Evolutionary conservation across 129 eudicot genomes (phyloP), one percentile per base, ranked within the genome.

Genomic region (Gnaphalium uliginosum): DNA sequence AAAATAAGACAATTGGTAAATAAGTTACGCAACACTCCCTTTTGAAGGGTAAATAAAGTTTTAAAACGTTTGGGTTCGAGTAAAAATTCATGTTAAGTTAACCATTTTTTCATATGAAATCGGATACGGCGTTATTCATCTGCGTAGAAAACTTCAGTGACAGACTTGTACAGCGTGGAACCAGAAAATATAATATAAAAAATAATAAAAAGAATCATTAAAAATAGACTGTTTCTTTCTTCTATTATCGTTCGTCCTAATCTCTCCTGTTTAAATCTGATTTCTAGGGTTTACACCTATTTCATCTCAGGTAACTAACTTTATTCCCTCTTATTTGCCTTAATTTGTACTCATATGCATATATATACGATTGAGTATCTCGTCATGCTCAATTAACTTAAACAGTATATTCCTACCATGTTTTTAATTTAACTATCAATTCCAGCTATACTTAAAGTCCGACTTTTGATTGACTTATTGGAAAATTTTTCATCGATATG

Each of bases 211-310:
- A 39, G 1, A 39, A 29, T 29, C 2, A 33, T 5, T 33, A 33
- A 33, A 7, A 0, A 33, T 33, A 33, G 32, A 35, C 6, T 35
- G 5, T 5, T 35, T 35, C 41, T 35, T 5, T 4, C 41, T 35
- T 35, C 8, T 10, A n/a, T n/a, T n/a, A n/a, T 41, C 53, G 17
- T 14, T 46, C 53, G n/a, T 56, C 62, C 22, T 19, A 6, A 27
- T 57, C 27, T 35, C 5, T 14, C 75, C n/a, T 25, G 11, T 6
- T 32, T 39, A 23, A 76, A 65, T 76, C 73, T 15, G 56, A 65
- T 32, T 53, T 29, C n/a, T 43, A 67, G 76, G 76, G 76, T 57
- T 81, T 74, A 59, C 63, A 26, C 24, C 14, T 13, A 46, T 76
- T 46, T 11, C n/a, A 46, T 11, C 53, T 14, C 53, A 13, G 53